Percentiles rank a stretch among this genome's conserved stretches.
Evolutionary conservation across 352 stramenopile species (phyloP).

Genomic region (Labyrinthula sp.): DNA sequence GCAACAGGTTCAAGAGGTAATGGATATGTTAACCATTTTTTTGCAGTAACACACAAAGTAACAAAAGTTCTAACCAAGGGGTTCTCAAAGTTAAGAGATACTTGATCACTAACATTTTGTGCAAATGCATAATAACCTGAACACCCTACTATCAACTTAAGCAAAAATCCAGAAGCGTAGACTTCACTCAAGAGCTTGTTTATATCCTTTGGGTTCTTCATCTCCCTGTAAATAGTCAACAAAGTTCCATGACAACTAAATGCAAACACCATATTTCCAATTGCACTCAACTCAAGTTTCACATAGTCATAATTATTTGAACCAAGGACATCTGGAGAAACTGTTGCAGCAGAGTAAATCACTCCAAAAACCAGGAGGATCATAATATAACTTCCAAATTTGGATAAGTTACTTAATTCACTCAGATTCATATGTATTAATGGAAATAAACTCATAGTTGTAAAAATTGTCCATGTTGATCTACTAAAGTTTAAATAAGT

Average conservation of each 20-base stretch:
- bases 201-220: conserved; percentile 18
- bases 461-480: conserved; percentile 26
- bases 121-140: conserved; percentile 28
- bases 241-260: conserved; percentile 26
- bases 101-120: conserved; percentile 23
- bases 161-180: conserved; percentile 21
- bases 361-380: conserved; percentile 15
- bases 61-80: conserved; percentile 23
- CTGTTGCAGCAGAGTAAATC: conserved; percentile 15
- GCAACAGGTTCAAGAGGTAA: conserved; percentile 23
- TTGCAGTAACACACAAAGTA: conserved; percentile 17
- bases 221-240: conserved; percentile 26
- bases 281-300: conserved; percentile 8
- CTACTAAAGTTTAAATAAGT: no score
- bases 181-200: conserved; percentile 20
- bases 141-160: conserved; percentile 22
- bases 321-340: conserved; percentile 17
- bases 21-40: conserved; percentile 27
- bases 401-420: conserved; percentile 22
- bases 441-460: conserved; percentile 8
- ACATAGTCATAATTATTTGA: conserved; percentile 16
- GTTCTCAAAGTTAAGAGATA: conserved; percentile 14
- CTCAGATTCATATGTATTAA: conserved; percentile 18
- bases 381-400: conserved; percentile 23
- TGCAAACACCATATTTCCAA: conserved; percentile 28